Evolutionary conservation across 2,329 filamentous ascomycete species (phyloP).

Genomic region (Aotearoamyces nothofagi): DNA sequence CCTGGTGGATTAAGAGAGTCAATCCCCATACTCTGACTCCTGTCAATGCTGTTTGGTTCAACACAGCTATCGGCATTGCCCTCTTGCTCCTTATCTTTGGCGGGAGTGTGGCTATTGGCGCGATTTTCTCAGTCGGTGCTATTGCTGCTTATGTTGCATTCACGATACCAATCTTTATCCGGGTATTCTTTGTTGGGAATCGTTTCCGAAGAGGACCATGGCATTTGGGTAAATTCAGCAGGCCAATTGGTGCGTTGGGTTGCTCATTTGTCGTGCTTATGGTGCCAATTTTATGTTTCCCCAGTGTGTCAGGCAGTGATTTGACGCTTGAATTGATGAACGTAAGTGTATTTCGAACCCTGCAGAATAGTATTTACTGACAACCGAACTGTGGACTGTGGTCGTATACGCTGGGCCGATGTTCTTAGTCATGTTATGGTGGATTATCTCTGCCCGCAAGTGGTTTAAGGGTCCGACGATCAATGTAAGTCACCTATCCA

Average conservation of each 20-base stretch:
- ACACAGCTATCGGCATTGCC: conserved; percentile 37
- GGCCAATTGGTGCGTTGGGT: conserved; percentile 37
- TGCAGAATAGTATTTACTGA: too few relatives aligned
- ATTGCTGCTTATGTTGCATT: conserved; percentile 47
- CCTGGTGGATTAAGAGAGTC: conserved; percentile 40
- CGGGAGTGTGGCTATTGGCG: conserved; percentile 41
- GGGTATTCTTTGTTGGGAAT: conserved; percentile 41
- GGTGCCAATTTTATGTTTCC: conserved; percentile 51
- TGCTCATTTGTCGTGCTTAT: conserved; percentile 45
- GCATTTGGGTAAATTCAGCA: conserved; percentile 44
- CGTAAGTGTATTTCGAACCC: too few relatives aligned
- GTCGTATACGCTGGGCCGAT: conserved; percentile 48
- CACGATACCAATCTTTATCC: conserved; percentile 37
- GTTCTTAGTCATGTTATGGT: conserved; percentile 39
- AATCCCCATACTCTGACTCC: conserved; percentile 44
- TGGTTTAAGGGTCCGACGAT: conserved; percentile 55
- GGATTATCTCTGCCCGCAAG: conserved; percentile 40
- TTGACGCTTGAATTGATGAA: conserved; percentile 40
- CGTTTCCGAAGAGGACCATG: conserved; percentile 49
- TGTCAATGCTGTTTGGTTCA: conserved; percentile 53
- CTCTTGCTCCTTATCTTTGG: conserved; percentile 49
- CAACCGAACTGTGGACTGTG: too few relatives aligned
- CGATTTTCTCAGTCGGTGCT: conserved; percentile 52
- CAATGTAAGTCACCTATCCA: conserved; percentile 31
- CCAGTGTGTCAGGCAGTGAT: conserved; percentile 34